Percentiles rank a stretch among this genome's conserved stretches.
Conservation (phyloP, 1,284 basidiomycete genomes). For the Puccinia hordei region DNA sequence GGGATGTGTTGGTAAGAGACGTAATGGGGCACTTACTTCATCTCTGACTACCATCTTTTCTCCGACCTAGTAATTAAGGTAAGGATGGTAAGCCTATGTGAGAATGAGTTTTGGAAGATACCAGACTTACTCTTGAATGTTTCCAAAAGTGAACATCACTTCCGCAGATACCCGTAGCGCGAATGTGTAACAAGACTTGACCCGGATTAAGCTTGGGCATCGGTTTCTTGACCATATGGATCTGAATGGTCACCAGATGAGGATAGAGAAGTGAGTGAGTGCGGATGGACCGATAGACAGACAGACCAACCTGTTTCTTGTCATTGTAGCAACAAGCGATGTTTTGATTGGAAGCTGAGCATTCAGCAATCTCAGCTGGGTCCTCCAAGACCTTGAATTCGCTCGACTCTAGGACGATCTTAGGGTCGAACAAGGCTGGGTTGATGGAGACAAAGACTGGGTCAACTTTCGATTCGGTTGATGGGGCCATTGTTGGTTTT, state of each 20-base stretch:
- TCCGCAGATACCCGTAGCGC: constrained; percentile 55
- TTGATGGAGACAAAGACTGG: constrained; percentile 42
- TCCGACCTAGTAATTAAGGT: too few species aligned
- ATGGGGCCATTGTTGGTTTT: neutral
- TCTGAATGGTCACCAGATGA: constrained; percentile 50
- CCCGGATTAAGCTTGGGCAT: constrained; percentile 55
- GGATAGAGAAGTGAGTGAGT: neutral
- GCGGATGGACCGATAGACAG: neutral
- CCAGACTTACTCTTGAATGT: constrained; percentile 52
- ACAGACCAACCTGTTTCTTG: constrained; percentile 39
- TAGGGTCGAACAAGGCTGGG: constrained; percentile 27
- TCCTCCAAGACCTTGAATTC: constrained; percentile 40
- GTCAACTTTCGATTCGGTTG: neutral
- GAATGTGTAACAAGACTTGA: constrained; percentile 57
- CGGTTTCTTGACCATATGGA: constrained; percentile 55
- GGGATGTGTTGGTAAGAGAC: too few species aligned
- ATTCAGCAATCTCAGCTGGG: neutral
- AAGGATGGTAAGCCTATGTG: constrained; percentile 54
- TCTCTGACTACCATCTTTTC: constrained; percentile 50
- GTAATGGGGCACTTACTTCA: too few species aligned
- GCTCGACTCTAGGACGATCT: constrained; percentile 4
- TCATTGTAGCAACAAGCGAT: constrained; percentile 48
- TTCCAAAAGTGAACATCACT: constrained; percentile 59
- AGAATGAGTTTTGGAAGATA: too few species aligned
- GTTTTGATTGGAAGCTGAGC: constrained; percentile 12